Evolutionary conservation across 305 asterid species (phyloP), one percentile per base, ranked within the genome.

Genomic region (Ilex paraguariensis): DNA sequence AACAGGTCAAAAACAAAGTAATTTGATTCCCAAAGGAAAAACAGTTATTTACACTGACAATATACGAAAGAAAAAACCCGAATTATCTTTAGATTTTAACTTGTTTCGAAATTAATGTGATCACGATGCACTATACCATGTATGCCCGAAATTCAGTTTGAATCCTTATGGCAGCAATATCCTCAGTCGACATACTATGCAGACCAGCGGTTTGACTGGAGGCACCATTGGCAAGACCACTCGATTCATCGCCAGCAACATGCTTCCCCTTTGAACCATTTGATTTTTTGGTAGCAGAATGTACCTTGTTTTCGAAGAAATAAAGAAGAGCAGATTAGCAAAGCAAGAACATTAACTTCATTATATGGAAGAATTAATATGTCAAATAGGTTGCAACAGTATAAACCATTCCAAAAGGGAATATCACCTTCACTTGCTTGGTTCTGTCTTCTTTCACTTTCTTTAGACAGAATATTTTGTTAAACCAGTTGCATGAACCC

Each of bases 401-500:
- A 36, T 36, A 36, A 36, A 36, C 9, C 42, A 36, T 36, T 36
- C 42, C 42, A 36, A 36, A 36, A 50, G 30, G 21, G 49, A 53
- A 51, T 52, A 21, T 61, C 67, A 72, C 84, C 77, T 83, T 71
- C 64, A 54, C 10, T 21, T 78, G 73, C 60, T 69, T 81, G 2
- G 70, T 67, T 64, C 64, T 69, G 10, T 62, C 61, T 60, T 55
- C 56, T 79, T 82, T 87, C 15, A 68, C 57, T 64, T 72, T 73
- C 74, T 63, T 84, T 53, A 74, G 77, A 57, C 78, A 45, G 56
- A 79, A 71, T 21, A 77, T 63, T 32, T 66, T 66, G 70, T 79
- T 84, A 71, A 87, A 77, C 79, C 95, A 85, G 70, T 62, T 62
- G 45, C 81, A 76, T 46, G 80, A 70, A 49, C 82, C 87, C 91